Evolutionary conservation across 2,329 filamentous ascomycete genomes (phyloP).

Genomic region (Exophiala dermatitidis): DNA sequence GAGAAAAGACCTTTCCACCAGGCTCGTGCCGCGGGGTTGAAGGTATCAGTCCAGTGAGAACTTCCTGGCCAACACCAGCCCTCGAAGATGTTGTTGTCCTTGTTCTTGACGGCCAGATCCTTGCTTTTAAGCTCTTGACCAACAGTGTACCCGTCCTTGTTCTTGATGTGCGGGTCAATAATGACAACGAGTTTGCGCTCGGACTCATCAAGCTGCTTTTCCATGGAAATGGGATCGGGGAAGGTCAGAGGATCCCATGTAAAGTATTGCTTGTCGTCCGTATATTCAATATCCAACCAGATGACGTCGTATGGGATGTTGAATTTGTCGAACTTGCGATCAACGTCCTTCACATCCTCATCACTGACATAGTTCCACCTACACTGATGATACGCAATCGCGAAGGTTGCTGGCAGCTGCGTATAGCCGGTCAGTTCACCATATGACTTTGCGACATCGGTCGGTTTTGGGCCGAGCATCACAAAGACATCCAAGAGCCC

Average conservation of each 20-base stretch:
- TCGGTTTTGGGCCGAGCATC: slow-evolving; percentile 80
- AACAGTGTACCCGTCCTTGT: slow-evolving; percentile 67
- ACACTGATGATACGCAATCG: slow-evolving; percentile 92
- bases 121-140: slow-evolving; percentile 77
- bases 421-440: slow-evolving; percentile 86
- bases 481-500: slow-evolving; percentile 89
- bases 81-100: slow-evolving; percentile 81
- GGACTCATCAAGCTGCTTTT: slow-evolving; percentile 74
- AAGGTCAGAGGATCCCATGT: slow-evolving; percentile 92
- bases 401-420: slow-evolving; percentile 83
- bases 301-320: slow-evolving; percentile 98
- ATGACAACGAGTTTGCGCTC: slow-evolving; percentile 88
- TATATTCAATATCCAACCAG: slow-evolving; percentile 98
- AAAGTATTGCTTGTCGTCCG: slow-evolving; percentile 95
- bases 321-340: slow-evolving; percentile 90
- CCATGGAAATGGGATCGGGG: slow-evolving; percentile 76
- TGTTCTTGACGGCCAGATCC: slow-evolving; percentile 78
- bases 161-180: slow-evolving; percentile 98
- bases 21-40: slow-evolving; percentile 80
- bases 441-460: slow-evolving; percentile 74
- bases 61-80: slow-evolving; percentile 99
- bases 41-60: slow-evolving; percentile 92
- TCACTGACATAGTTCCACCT: slow-evolving; percentile 98
- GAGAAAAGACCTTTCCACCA: slow-evolving; percentile 92
- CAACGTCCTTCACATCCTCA: slow-evolving; percentile 93